Percentiles rank a stretch among this genome's conserved stretches.
phyloP scores from a whole-genome alignment of 805 yeast genomes.

The Spathaspora sp. region DNA sequence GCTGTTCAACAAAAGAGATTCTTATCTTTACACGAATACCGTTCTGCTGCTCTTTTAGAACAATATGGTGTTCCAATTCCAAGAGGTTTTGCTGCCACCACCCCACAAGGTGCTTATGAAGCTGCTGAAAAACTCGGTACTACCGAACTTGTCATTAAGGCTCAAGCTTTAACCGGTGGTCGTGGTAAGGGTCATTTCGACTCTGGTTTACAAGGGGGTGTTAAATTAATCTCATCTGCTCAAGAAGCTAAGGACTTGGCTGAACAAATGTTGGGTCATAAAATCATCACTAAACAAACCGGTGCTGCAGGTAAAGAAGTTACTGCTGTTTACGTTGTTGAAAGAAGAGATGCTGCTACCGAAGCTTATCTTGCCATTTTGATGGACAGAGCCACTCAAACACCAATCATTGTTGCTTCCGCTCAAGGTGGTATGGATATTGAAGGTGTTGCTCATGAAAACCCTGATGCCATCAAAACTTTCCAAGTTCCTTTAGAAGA shows the following conservation, averaged over 20 bases:
- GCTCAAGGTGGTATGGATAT: slow-evolving; percentile 99
- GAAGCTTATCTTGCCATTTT: slow-evolving; percentile 95
- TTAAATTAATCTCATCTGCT: slow-evolving; percentile 79
- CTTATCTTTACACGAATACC: slow-evolving; percentile 91
- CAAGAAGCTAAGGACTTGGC: slow-evolving; percentile 86
- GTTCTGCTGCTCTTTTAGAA: slow-evolving; percentile 85
- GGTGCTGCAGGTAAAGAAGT: slow-evolving; percentile 97
- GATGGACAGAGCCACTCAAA: slow-evolving; percentile 88
- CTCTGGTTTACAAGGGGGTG: slow-evolving; percentile 95
- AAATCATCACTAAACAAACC: slow-evolving; percentile 95
- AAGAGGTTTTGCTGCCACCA: slow-evolving; percentile 83
- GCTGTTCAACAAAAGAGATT: slow-evolving; percentile 48
- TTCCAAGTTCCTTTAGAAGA: slow-evolving; percentile 71
- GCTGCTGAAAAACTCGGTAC: slow-evolving; percentile 74
- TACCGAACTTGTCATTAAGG: slow-evolving; percentile 89
- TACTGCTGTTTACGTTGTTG: slow-evolving; percentile 92
- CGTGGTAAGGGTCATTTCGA: slow-evolving; percentile 99
- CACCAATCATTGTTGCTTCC: slow-evolving; percentile 92
- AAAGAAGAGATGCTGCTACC: slow-evolving; percentile 88
- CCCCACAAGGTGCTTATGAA: slow-evolving; percentile 82
- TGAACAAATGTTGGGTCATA: slow-evolving; percentile 84
- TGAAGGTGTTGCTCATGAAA: slow-evolving; percentile 93
- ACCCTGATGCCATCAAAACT: slow-evolving; percentile 89
- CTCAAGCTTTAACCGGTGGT: slow-evolving; percentile 99
- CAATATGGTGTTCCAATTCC: slow-evolving; percentile 89